A percentile compares a stretch with the other conserved stretches of the same genome.
Evolutionary conservation across 768 basidiomycete species (phyloP).

Genomic region (Megacollybia marginata): DNA sequence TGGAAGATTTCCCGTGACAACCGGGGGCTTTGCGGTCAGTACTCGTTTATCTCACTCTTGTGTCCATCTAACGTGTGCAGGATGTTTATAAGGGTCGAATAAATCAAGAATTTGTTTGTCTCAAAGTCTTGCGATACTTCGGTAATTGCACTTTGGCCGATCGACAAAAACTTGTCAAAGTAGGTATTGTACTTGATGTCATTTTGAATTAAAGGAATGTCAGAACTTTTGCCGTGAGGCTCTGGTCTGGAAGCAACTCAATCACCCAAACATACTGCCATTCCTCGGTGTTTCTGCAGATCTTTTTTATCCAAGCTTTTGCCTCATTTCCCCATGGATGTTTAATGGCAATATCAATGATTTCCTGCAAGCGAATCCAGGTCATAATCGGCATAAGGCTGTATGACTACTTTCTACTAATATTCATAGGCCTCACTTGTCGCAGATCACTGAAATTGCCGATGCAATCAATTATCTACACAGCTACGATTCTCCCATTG

Average conservation of each 20-base stretch:
- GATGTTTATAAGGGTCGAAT: not conserved
- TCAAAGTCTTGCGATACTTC: not conserved
- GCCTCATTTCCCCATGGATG: conserved; percentile 28
- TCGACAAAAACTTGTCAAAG: too few relatives aligned
- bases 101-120: not conserved
- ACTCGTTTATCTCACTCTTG: too few relatives aligned
- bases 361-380: conserved; percentile 16
- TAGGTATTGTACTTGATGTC: too few relatives aligned
- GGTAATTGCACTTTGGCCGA: not conserved
- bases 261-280: conserved; percentile 21
- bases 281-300: conserved; percentile 21
- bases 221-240: conserved; percentile 18
- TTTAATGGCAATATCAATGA: conserved; percentile 12
- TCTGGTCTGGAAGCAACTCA: conserved; percentile 21
- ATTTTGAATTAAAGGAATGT: too few relatives aligned
- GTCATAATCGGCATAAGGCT: conserved; percentile 7
- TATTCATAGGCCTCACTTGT: not conserved
- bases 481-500: not conserved
- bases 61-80: not conserved
- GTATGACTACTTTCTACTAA: conserved; percentile 13
- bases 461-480: conserved; percentile 2
- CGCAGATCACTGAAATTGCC: conserved; percentile 2
- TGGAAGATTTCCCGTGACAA: too few relatives aligned
- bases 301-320: conserved; percentile 1
- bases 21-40: too few relatives aligned